A percentile compares a stretch with the other conserved stretches of the same genome.
phyloP scores from a whole-genome alignment of 192 early-diverging fungal species.

The Diversispora eburnea region DNA sequence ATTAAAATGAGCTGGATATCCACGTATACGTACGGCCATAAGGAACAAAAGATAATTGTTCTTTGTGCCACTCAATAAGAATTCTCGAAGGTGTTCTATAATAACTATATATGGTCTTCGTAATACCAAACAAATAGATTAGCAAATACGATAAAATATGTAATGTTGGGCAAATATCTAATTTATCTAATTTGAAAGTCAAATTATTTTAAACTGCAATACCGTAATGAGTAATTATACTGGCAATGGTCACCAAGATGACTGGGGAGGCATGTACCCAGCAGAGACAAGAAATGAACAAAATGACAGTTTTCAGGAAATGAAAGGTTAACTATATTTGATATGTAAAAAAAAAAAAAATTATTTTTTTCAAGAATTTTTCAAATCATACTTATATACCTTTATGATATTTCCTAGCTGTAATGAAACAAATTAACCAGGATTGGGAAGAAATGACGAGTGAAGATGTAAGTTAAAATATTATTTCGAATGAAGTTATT shows the following conservation, averaged over 20 bases:
- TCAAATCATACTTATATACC: neutral
- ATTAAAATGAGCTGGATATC: no score
- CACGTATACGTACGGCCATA: no score
- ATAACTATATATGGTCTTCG: no score
- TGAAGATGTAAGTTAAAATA: constrained; percentile 42
- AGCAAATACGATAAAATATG: no score
- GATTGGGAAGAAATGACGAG: constrained; percentile 56
- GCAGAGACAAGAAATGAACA: neutral
- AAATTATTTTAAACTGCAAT: no score
- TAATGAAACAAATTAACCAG: constrained; percentile 32
- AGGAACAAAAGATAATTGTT: no score
- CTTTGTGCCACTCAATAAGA: no score
- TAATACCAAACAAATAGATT: no score
- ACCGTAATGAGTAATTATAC: neutral
- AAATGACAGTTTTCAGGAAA: constrained; percentile 19
- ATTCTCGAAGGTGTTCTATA: no score
- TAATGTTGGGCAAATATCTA: no score
- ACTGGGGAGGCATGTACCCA: neutral
- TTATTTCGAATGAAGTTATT: neutral
- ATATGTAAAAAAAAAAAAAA: no score
- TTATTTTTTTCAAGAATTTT: neutral
- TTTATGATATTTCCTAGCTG: constrained; percentile 1
- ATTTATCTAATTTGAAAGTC: no score
- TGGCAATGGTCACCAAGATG: neutral
- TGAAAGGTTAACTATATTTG: constrained; percentile 13